Evolutionary conservation across 805 yeast species (phyloP), one percentile per base, ranked within the genome.

Genomic region (Henningerozyma blattae): DNA sequence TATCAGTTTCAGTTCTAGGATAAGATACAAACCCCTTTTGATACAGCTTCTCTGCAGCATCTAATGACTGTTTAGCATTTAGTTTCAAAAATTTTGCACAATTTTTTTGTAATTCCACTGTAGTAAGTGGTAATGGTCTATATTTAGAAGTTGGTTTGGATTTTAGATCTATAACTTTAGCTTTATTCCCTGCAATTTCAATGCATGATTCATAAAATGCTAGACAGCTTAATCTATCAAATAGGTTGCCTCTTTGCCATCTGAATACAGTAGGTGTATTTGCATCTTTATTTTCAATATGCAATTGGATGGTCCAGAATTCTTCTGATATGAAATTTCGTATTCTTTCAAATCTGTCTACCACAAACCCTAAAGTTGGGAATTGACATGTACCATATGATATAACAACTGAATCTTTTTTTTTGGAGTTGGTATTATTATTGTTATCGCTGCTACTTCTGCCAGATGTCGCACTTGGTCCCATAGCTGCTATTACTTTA

Each of bases 1-100:
- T 69, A 53, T 91, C 96, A 0, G 99, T 91, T 51, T 91, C 99
- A 0, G 99, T 91, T 64, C 99, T 79, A 3, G 99, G 99, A 52
- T 91, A 91, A 0, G 96, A 86, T 1, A 91, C 64, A 48, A 74
- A 84, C 0, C 98, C 98, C 31, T 69, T 65, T 37, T 80, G 86
- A 54, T 91, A 91, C 17, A 91, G 65, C 42, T 71, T 72, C 56
- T 91, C 98, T 0, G 99, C 98, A 0, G 66, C 58, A 18, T 70
- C 73, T 46, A 91, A 61, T 2, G 95, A 75, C 31, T 67, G 68
- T 47, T 87, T 86, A 0, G 97, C 91, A 46, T 82, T 72, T 65
- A 85, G 58, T 41, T 75, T 80, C 50, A 87, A 75, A 45, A 61
- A 71, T 18, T 70, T 62, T 0, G 95, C 70, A 43, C 96, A 93